Conservation (phyloP, 2,329 filamentous ascomycete species). For the Diaporthe australafricana region DNA sequence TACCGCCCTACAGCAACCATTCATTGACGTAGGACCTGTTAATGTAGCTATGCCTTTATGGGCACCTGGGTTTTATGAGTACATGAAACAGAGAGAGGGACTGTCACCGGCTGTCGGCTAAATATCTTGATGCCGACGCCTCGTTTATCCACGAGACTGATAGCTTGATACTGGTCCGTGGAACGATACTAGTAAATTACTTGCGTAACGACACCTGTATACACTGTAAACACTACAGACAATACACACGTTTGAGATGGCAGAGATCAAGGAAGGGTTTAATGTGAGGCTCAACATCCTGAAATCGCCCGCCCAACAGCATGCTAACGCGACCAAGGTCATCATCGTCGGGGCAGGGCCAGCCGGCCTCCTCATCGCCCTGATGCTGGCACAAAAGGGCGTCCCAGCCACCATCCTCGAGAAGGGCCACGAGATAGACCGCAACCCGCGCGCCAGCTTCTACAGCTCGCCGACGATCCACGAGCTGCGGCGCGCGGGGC, state of each 20-base stretch:
- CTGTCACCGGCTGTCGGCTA: not conserved
- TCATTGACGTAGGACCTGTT: conserved; percentile 8
- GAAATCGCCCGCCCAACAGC: fast-evolving
- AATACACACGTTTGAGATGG: not conserved
- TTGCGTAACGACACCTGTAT: not conserved
- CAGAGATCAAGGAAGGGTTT: not conserved
- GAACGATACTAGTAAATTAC: not conserved
- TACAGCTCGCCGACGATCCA: conserved; percentile 44
- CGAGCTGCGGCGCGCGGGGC: conserved; percentile 44
- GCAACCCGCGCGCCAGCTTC: conserved; percentile 46
- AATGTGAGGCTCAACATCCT: not conserved
- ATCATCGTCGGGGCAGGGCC: conserved; percentile 42
- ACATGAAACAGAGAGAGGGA: not conserved
- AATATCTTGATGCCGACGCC: not conserved
- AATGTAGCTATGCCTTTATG: not conserved
- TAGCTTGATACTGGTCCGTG: not conserved
- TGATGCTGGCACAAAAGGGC: conserved; percentile 40
- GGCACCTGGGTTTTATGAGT: not conserved
- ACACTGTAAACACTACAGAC: not conserved
- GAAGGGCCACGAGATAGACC: conserved; percentile 43
- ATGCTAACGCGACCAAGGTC: conserved; percentile 32
- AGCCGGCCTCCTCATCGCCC: conserved; percentile 40
- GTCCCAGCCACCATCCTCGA: conserved; percentile 45
- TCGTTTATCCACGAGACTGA: not conserved
- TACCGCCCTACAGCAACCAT: not conserved